Percentiles rank a stretch among this genome's conserved stretches.
phyloP scores from a whole-genome alignment of 192 early-diverging fungal species.

The Lunasporangiospora selenospora region DNA sequence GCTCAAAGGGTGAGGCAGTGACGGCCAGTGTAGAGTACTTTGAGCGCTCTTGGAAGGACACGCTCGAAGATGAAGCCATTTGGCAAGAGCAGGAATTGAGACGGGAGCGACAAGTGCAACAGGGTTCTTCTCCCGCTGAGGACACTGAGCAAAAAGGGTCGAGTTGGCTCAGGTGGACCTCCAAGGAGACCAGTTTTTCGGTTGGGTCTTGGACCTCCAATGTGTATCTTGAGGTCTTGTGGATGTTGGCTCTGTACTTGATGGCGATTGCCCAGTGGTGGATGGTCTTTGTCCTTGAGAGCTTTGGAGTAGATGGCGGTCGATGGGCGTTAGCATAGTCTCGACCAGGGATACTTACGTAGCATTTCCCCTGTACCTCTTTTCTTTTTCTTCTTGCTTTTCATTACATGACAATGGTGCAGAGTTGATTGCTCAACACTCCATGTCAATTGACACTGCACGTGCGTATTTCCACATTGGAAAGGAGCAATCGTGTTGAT shows the following conservation, averaged over 20 bases:
- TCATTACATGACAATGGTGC: background rate
- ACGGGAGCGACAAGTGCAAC: too few relatives aligned
- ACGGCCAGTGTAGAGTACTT: slow-evolving; percentile 25
- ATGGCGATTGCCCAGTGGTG: slow-evolving; percentile 39
- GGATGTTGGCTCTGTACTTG: slow-evolving; percentile 38
- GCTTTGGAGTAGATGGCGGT: slow-evolving; percentile 36
- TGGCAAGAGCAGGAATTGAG: slow-evolving; percentile 41
- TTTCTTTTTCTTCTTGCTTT: background rate
- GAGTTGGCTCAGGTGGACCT: too few relatives aligned
- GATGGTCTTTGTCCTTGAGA: slow-evolving; percentile 42
- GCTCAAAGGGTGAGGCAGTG: background rate
- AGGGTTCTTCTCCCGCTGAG: too few relatives aligned
- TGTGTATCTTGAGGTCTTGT: slow-evolving; percentile 40
- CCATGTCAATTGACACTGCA: background rate
- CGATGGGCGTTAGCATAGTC: slow-evolving; percentile 41
- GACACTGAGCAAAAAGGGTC: too few relatives aligned
- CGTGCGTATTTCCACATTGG: background rate
- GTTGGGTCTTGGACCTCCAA: slow-evolving; percentile 42
- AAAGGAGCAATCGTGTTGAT: too few relatives aligned
- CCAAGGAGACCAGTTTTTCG: too few relatives aligned
- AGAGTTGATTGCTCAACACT: background rate
- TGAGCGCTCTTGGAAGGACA: slow-evolving; percentile 37
- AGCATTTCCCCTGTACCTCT: background rate
- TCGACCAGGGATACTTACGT: background rate
- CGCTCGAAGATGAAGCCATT: slow-evolving; percentile 36